Base-by-base conservation (phyloP, 306 rosid genomes). In the Ormosia semicastrata region DNA sequence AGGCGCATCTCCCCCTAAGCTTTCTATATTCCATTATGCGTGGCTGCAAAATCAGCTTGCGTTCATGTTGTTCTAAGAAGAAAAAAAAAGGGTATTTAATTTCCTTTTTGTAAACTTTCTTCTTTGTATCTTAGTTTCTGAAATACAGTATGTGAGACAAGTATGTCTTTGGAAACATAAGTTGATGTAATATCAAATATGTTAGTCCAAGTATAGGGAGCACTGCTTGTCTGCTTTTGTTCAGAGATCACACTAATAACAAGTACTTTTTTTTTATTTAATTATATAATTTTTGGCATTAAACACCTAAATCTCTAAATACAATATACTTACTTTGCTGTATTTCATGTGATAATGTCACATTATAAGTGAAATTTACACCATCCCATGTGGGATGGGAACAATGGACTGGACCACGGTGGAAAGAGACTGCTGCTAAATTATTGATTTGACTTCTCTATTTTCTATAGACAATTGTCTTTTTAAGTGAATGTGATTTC, bases 381-480 rank as follows among this genome's bases (percentile, higher is more conserved):
- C 68, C 50, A 85, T 63, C 89, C 90, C 92, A 87, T 88, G 97
- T 84, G 91, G 17, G 54, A 13, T 13, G 17, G 76, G 56, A 50
- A 65, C 29, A 75, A 50, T 68, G 74, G 49, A 62, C 68, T 63
- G 79, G 89, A 84, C 85, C 84, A 77, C 64, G 59, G 50, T 40
- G 81, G 82, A 80, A 3, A 46, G 71, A 71, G 73, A 56, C 76
- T 65, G 76, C 47, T 49, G 54, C 47, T 59, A 24, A 49, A 32
- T 73, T 63, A 74, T 70, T 81, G 66, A 70, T 83, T 83, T 81
- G 73, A 78, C 85, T 85, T 83, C 60, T 71, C 17, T 46, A 54
- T 30, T 83, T 40, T 46, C 17, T n/a, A 11, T 69, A 18, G 0
- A 44, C 43, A 59, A 11, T 40, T 60, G 32, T 76, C 57, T 57